phyloP scores from a whole-genome alignment of 139 green algal genomes.

The Tetraselmis chui region DNA sequence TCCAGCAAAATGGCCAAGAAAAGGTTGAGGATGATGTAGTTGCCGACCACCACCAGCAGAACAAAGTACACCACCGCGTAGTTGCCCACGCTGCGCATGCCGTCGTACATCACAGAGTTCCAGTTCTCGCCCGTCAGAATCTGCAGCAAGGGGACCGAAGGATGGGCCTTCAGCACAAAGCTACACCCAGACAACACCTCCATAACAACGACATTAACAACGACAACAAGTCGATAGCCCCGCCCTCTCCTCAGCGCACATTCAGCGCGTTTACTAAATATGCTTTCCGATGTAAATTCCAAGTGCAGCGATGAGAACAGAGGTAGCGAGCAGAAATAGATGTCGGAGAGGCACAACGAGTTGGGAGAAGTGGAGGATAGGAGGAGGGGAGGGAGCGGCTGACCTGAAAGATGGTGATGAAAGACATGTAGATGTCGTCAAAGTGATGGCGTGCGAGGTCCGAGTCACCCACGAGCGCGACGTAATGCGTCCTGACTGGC shows the following conservation, averaged over 20 bases:
- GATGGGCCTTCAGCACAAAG: neutral
- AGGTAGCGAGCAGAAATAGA: no score
- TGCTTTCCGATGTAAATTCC: no score
- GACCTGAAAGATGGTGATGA: slow-evolving; percentile 60
- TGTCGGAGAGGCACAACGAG: no score
- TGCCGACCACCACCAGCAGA: slow-evolving; percentile 48
- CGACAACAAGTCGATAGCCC: no score
- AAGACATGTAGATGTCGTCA: slow-evolving; percentile 46
- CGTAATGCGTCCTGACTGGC: no score
- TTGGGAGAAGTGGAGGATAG: no score
- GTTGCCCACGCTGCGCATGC: slow-evolving; percentile 20
- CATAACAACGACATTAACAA: no score
- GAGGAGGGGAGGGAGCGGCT: no score
- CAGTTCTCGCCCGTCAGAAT: slow-evolving; percentile 24
- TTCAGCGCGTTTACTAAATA: no score
- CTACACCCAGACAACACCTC: neutral
- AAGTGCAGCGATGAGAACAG: no score
- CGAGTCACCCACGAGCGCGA: slow-evolving; percentile 31
- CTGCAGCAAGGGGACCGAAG: no score
- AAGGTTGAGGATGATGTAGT: slow-evolving; percentile 72
- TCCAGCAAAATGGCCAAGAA: slow-evolving; percentile 76
- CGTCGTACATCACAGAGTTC: slow-evolving; percentile 34
- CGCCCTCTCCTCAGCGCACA: no score
- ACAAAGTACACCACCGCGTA: slow-evolving; percentile 44
- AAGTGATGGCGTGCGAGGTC: slow-evolving; percentile 41